A percentile compares a stretch with the other conserved stretches of the same genome.
phyloP scores from a whole-genome alignment of 352 stramenopile species.

The Phytophthora hibernalis region DNA sequence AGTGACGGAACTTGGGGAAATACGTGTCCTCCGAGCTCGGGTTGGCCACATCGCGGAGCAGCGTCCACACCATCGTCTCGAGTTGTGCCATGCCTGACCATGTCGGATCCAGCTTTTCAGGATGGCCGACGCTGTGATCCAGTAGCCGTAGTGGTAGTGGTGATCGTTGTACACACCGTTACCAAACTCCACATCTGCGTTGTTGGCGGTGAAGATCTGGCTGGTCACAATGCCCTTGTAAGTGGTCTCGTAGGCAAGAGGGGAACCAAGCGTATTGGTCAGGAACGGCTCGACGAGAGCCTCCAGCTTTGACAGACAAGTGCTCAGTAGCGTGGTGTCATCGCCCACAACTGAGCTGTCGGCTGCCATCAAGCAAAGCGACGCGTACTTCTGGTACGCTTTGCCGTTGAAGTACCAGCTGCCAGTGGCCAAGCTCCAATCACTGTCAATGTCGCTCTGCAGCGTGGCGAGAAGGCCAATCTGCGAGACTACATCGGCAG shows the following conservation, averaged over 20 bases:
- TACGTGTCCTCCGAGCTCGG: slow-evolving; percentile 59
- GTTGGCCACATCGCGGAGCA: slow-evolving; percentile 81
- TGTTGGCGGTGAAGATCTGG: slow-evolving; percentile 56
- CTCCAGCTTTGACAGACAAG: slow-evolving; percentile 71
- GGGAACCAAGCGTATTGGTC: slow-evolving; percentile 60
- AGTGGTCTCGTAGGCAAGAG: slow-evolving; percentile 76
- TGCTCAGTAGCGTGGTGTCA: slow-evolving; percentile 56
- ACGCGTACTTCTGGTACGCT: slow-evolving; percentile 82
- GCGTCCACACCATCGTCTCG: slow-evolving; percentile 69
- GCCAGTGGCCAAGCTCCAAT: slow-evolving; percentile 53
- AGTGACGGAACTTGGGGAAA: slow-evolving; percentile 81
- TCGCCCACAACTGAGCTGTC: slow-evolving; percentile 56
- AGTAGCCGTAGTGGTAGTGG: slow-evolving; percentile 89
- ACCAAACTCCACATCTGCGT: slow-evolving; percentile 76
- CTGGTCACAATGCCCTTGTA: slow-evolving; percentile 74
- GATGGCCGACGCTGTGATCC: slow-evolving; percentile 73
- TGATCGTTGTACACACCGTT: slow-evolving; percentile 89
- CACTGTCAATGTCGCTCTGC: slow-evolving; percentile 58
- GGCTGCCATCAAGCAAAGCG: slow-evolving; percentile 74
- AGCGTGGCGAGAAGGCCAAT: too few relatives aligned
- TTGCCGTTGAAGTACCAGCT: slow-evolving; percentile 88
- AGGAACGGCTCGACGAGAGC: slow-evolving; percentile 64
- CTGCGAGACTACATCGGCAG: slow-evolving; percentile 38
- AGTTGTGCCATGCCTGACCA: slow-evolving; percentile 64
- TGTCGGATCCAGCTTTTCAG: slow-evolving; percentile 65